Conservation (phyloP, 1,139 yeast species). For the Pichiaceae sp. region DNA sequence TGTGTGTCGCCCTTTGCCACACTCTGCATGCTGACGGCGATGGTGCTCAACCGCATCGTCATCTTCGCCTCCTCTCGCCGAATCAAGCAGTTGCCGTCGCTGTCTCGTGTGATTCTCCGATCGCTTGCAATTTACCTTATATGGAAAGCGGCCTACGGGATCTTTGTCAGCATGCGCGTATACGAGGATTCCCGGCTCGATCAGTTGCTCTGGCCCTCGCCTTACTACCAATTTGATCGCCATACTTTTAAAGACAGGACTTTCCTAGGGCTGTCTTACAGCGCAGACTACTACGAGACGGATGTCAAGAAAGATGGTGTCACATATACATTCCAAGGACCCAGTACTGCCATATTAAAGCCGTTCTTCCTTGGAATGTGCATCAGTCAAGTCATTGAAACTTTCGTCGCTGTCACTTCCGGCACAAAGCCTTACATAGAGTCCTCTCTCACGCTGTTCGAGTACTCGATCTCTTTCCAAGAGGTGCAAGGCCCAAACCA, state of each 20-base stretch:
- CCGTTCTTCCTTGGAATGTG: conserved; percentile 56
- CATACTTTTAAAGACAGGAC: conserved; percentile 21
- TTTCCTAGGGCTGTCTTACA: conserved; percentile 26
- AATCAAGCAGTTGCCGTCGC: conserved; percentile 24
- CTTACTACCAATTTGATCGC: conserved; percentile 29
- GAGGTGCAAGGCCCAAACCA: conserved; percentile 45
- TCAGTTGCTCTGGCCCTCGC: conserved; percentile 6
- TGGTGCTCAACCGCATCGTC: conserved; percentile 54
- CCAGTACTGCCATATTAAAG: conserved; percentile 53
- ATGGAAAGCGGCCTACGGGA: conserved; percentile 19
- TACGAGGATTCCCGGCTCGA: conserved; percentile 10
- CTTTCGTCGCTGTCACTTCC: conserved; percentile 53
- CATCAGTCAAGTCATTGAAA: conserved; percentile 59
- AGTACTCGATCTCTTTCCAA: conserved; percentile 66
- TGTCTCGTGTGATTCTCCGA: conserved; percentile 20
- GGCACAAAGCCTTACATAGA: conserved; percentile 56
- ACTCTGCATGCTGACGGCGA: conserved; percentile 55
- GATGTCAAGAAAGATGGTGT: conserved; percentile 1
- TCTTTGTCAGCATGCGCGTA: conserved; percentile 21
- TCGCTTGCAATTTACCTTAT: conserved; percentile 23
- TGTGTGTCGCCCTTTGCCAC: conserved; percentile 42
- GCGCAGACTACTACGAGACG: conserved; percentile 9
- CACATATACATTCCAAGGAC: conserved; percentile 27
- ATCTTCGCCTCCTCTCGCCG: conserved; percentile 57
- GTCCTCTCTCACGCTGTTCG: conserved; percentile 65